Percentiles rank a stretch among this genome's conserved stretches.
phyloP scores from a whole-genome alignment of 495 filamentous ascomycete species.

The Penicillium robsamsonii region DNA sequence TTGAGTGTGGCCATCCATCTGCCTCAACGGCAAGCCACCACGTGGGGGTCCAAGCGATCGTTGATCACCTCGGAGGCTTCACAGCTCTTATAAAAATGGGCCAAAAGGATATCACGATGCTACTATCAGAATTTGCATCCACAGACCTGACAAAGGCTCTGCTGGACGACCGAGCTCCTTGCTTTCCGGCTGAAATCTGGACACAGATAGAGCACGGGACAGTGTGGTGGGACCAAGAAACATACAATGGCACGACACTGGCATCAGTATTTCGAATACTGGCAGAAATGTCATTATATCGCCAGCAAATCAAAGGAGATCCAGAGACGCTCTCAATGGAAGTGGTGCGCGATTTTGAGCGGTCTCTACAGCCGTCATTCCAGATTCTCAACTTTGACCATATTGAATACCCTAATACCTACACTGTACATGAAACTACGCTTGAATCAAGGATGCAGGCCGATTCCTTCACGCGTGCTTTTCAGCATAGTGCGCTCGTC shows the following conservation, averaged over 20 bases:
- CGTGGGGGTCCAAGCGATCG: constrained; percentile 37
- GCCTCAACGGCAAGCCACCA: constrained; percentile 35
- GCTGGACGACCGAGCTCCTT: constrained; percentile 17
- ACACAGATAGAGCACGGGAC: constrained; percentile 17
- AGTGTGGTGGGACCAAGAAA: constrained; percentile 24
- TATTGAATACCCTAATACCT: constrained; percentile 10
- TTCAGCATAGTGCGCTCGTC: constrained; percentile 22
- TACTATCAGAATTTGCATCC: constrained; percentile 38
- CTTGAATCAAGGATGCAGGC: constrained; percentile 16
- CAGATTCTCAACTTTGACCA: constrained; percentile 12
- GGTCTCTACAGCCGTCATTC: constrained; percentile 13
- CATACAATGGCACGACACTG: constrained; percentile 15
- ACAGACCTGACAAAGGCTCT: constrained; percentile 34
- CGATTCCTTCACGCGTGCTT: constrained; percentile 17
- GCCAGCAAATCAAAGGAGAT: constrained; percentile 12
- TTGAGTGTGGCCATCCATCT: constrained; percentile 34
- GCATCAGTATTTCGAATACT: constrained; percentile 16
- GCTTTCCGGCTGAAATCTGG: constrained; percentile 22
- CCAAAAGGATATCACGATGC: constrained; percentile 32
- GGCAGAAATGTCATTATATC: constrained; percentile 20
- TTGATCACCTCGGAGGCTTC: constrained; percentile 31
- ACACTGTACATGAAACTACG: constrained; percentile 4
- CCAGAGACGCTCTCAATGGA: constrained; percentile 11
- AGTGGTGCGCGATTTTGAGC: constrained; percentile 14
- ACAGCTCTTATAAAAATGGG: constrained; percentile 21